These are phyloP conservation scores for Neurospora sp. DNA, from an alignment of 495 filamentous ascomycete genomes.

Conservation along the genomic window DNA sequence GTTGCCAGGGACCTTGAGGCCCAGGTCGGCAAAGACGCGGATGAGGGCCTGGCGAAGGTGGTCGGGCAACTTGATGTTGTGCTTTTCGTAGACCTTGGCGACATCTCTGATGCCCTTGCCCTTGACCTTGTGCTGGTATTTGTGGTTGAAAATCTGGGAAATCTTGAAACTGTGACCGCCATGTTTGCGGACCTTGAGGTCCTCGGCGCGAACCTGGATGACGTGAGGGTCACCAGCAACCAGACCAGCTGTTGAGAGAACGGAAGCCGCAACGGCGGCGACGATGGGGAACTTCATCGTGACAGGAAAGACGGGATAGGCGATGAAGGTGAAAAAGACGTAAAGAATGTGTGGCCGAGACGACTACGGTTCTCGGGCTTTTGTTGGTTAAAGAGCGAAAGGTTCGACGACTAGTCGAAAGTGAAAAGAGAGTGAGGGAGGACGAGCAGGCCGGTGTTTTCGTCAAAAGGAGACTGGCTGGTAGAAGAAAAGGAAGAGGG, in stretches of 20 bases:
- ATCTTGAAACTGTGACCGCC: constrained; percentile 33
- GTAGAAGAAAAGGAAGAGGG: neutral
- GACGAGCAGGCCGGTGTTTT: neutral
- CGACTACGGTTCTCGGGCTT: neutral
- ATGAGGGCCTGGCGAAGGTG: constrained; percentile 20
- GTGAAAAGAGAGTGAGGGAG: constrained; percentile 1
- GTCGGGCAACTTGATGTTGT: constrained; percentile 21
- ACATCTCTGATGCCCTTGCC: constrained; percentile 32
- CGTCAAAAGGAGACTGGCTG: neutral
- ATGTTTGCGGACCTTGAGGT: constrained; percentile 22
- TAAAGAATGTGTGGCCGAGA: neutral
- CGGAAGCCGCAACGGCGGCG: constrained; percentile 17
- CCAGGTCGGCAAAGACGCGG: constrained; percentile 23
- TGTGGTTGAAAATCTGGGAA: constrained; percentile 29
- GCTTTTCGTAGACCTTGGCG: constrained; percentile 33
- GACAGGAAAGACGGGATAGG: neutral
- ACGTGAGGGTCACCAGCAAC: constrained; percentile 13
- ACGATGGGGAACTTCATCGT: constrained; percentile 17
- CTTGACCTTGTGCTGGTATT: constrained; percentile 24
- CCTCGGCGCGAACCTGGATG: constrained; percentile 9
- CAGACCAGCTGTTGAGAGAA: constrained; percentile 17
- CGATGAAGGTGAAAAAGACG: neutral
- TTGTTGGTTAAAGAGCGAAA: constrained; percentile 1
- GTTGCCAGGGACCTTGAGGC: constrained; percentile 6
- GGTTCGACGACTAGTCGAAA: neutral